These are phyloP conservation scores for Trichoderma semiorbis DNA, from an alignment of 2,329 filamentous ascomycete genomes.

Conservation along the genomic window DNA sequence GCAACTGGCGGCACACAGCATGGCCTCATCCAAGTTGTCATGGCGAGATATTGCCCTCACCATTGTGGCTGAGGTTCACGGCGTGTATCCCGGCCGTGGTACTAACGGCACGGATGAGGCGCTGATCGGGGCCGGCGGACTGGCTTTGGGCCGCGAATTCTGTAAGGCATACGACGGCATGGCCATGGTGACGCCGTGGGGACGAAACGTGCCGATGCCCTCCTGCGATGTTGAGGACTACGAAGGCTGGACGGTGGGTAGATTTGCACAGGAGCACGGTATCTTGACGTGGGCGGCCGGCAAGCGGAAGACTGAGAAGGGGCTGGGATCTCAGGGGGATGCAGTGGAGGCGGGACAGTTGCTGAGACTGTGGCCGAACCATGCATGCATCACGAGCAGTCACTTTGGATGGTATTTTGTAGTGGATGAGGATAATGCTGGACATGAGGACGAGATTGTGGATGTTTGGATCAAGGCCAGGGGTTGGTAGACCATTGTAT, in stretches of 20 bases:
- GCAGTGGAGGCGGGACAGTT: conserved; percentile 60
- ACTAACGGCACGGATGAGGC: conserved; percentile 52
- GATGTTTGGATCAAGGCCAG: conserved; percentile 61
- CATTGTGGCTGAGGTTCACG: conserved; percentile 68
- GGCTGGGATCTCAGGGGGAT: conserved; percentile 23
- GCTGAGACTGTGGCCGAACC: conserved; percentile 73
- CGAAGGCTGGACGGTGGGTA: conserved; percentile 63
- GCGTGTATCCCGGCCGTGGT: conserved; percentile 61
- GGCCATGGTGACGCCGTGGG: conserved; percentile 65
- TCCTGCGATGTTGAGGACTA: conserved; percentile 33
- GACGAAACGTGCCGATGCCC: conserved; percentile 26
- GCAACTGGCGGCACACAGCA: conserved; percentile 69
- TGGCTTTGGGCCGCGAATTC: conserved; percentile 71
- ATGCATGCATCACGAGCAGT: conserved; percentile 73
- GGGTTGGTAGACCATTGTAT: conserved; percentile 24
- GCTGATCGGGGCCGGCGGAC: conserved; percentile 63
- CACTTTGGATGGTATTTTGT: conserved; percentile 71
- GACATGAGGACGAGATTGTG: conserved; percentile 58
- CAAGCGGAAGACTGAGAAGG: conserved; percentile 27
- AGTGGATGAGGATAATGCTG: conserved; percentile 59
- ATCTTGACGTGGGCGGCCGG: conserved; percentile 56
- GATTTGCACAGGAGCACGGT: conserved; percentile 76
- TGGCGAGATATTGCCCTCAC: conserved; percentile 61
- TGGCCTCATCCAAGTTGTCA: conserved; percentile 40
- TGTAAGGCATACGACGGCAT: conserved; percentile 69